Conservation (phyloP, 192 early-diverging fungal genomes). For the Lunasporangiospora selenospora region DNA sequence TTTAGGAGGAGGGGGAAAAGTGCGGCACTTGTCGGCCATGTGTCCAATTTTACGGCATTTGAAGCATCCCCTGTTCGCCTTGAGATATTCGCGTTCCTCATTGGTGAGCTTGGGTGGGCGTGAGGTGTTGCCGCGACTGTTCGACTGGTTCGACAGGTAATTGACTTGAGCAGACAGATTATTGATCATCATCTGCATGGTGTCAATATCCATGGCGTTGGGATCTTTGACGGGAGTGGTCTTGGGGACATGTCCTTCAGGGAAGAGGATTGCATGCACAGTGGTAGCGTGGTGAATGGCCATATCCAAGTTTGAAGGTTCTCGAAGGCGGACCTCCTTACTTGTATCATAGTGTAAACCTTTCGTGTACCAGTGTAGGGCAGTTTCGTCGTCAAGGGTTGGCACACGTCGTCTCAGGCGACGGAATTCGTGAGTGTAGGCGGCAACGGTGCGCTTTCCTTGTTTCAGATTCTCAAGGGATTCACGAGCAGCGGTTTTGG, state of each 20-base stretch:
- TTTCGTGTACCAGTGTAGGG: background rate
- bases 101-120: too few species aligned
- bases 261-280: constrained; percentile 3
- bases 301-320: background rate
- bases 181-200: background rate
- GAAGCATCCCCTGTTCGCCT: too few species aligned
- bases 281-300: background rate
- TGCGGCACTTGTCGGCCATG: too few species aligned
- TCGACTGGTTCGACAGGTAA: too few species aligned
- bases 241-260: too few species aligned
- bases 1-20: too few species aligned
- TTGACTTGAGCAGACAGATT: constrained; percentile 2
- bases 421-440: constrained; percentile 10
- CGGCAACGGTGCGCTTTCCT: background rate
- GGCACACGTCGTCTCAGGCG: constrained; percentile 3
- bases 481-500: background rate
- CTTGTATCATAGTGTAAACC: constrained; percentile 5
- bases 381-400: background rate
- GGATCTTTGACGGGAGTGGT: too few species aligned
- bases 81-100: too few species aligned
- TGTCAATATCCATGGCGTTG: too few species aligned
- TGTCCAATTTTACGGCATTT: too few species aligned
- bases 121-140: too few species aligned
- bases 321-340: constrained; percentile 7
- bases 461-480: background rate